phyloP scores from a whole-genome alignment of 257 asterid genomes.

The Nicotiana tomentosiformis region DNA sequence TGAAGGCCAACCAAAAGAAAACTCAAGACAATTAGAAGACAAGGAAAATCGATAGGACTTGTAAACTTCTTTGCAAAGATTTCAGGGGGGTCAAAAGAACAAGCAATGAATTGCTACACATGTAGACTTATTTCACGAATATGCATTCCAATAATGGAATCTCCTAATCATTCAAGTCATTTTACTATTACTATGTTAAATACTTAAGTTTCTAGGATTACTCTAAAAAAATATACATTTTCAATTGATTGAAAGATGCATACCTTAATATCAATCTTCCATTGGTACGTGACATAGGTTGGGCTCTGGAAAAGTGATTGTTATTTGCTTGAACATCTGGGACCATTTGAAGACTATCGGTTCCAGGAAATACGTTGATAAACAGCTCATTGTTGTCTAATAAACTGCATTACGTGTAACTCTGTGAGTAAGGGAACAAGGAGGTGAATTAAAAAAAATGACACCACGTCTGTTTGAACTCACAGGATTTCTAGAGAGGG shows the following conservation, averaged over 20 bases:
- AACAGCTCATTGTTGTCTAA: constrained; percentile 63
- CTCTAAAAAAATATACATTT: neutral
- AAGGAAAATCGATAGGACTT: neutral
- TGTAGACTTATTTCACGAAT: neutral
- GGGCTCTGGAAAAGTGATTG: constrained; percentile 15
- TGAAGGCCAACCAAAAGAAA: neutral
- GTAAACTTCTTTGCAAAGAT: neutral
- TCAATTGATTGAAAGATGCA: constrained; percentile 7
- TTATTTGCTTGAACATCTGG: constrained; percentile 58
- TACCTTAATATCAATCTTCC: constrained; percentile 35
- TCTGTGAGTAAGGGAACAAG: neutral
- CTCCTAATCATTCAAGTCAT: neutral
- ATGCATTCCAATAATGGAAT: neutral
- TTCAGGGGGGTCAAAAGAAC: neutral
- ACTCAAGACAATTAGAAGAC: neutral
- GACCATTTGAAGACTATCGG: constrained; percentile 37
- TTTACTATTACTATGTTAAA: neutral
- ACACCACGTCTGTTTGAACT: constrained; percentile 17
- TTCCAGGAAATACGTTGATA: constrained; percentile 33
- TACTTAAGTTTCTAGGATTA: neutral
- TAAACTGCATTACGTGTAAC: constrained; percentile 37
- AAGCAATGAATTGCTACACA: neutral
- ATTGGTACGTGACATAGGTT: constrained; percentile 17
- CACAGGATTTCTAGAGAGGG: constrained; percentile 49
- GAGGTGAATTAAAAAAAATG: neutral